Conservation (phyloP, 768 basidiomycete genomes). For the Rhizopogon salebrosus region DNA sequence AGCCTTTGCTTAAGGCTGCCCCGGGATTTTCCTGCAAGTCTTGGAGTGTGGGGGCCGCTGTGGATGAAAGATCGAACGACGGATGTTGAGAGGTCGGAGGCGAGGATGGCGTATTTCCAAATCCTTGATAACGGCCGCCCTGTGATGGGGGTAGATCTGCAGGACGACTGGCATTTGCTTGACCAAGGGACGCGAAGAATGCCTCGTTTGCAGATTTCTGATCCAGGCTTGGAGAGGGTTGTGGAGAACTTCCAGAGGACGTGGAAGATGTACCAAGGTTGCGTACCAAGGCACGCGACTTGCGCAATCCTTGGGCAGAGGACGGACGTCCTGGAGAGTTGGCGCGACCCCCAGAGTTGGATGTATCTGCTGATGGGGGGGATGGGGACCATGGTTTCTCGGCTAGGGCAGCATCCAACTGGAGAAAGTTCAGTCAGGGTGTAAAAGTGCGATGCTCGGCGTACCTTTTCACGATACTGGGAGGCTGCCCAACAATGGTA, state of each 20-base stretch:
- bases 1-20: constrained; percentile 85
- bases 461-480: constrained; percentile 92
- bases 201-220: constrained; percentile 81
- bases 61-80: constrained; percentile 69
- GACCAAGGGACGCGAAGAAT: constrained; percentile 82
- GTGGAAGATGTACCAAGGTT: constrained; percentile 39
- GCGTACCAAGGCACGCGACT: constrained; percentile 72
- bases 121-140: constrained; percentile 90
- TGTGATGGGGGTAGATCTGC: constrained; percentile 85
- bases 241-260: constrained; percentile 41
- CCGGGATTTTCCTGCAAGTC: constrained; percentile 88
- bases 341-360: constrained; percentile 27
- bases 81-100: constrained; percentile 51
- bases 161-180: constrained; percentile 72
- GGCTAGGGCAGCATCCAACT: constrained; percentile 77
- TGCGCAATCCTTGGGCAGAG: constrained; percentile 80
- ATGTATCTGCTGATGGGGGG: constrained; percentile 49
- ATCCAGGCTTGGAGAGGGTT: constrained; percentile 44
- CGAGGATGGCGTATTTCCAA: constrained; percentile 79
- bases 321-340: constrained; percentile 56
- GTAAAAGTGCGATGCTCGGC: not conserved
- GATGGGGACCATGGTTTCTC: constrained; percentile 79
- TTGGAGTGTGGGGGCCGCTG: constrained; percentile 67
- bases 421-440: constrained; percentile 17
- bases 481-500: constrained; percentile 94